Evolutionary conservation across 2,329 filamentous ascomycete genomes (phyloP).

Genomic region (Fusarium floridanum): DNA sequence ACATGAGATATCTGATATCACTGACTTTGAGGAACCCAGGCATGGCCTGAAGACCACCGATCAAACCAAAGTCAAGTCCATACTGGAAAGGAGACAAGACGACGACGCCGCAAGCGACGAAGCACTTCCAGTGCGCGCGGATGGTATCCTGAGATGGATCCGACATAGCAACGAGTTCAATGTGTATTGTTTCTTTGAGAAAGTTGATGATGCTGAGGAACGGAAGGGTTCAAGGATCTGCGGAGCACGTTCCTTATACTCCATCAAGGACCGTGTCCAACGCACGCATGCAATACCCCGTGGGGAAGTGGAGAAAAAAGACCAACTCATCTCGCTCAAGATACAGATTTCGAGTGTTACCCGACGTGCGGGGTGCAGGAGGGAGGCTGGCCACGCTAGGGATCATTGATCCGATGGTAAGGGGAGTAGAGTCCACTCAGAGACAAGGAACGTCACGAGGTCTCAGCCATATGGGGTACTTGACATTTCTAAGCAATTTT

Average conservation of each 20-base stretch:
- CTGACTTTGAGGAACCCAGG: slow-evolving; percentile 39
- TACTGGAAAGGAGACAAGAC: slow-evolving; percentile 42
- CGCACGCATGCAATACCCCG: slow-evolving; percentile 14
- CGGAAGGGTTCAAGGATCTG: not conserved
- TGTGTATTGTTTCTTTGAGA: not conserved
- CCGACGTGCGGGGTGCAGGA: slow-evolving; percentile 29
- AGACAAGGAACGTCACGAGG: not conserved
- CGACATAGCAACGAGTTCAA: slow-evolving; percentile 14
- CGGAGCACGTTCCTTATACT: slow-evolving; percentile 21
- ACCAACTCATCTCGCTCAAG: not conserved
- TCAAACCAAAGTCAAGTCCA: slow-evolving; percentile 42
- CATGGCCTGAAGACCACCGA: slow-evolving; percentile 41
- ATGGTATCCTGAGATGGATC: slow-evolving; percentile 31
- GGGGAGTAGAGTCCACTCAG: not conserved
- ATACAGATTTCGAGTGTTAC: not conserved
- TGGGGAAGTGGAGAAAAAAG: slow-evolving; percentile 23
- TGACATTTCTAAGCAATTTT: not conserved
- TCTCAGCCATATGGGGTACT: not conserved
- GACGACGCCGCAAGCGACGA: slow-evolving; percentile 35
- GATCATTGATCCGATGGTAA: slow-evolving; percentile 25
- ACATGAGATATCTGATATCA: not conserved
- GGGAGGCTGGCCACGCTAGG: slow-evolving; percentile 13
- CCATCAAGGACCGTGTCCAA: not conserved
- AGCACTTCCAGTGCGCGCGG: slow-evolving; percentile 40
- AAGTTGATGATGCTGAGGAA: not conserved